phyloP scores from a whole-genome alignment of 2,329 filamentous ascomycete species.

The Stemphylium lycopersici region DNA sequence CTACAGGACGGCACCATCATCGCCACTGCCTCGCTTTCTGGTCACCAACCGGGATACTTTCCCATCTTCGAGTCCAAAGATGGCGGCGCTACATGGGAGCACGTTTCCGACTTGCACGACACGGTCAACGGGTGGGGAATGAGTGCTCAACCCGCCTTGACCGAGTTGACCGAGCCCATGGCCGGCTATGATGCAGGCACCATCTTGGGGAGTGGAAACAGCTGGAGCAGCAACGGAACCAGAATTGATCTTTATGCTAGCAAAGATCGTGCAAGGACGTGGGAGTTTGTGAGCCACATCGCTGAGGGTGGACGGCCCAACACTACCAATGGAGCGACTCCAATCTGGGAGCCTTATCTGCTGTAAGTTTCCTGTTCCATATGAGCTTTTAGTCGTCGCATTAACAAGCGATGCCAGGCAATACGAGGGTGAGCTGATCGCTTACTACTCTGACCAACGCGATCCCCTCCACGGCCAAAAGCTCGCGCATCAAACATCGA shows the following conservation, averaged over 20 bases:
- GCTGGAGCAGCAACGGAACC: constrained; percentile 55
- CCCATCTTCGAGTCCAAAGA: constrained; percentile 53
- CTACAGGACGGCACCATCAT: constrained; percentile 26
- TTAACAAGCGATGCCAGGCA: constrained; percentile 10
- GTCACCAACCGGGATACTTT: constrained; percentile 37
- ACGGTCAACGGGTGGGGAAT: constrained; percentile 67
- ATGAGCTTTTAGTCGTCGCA: too few species aligned
- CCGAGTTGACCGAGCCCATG: constrained; percentile 21
- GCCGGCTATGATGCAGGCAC: constrained; percentile 28
- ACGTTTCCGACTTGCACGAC: constrained; percentile 66
- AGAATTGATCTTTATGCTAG: constrained; percentile 32
- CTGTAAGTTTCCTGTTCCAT: constrained; percentile 11
- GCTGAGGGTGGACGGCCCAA: constrained; percentile 24
- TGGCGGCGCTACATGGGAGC: constrained; percentile 60
- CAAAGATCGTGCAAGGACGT: constrained; percentile 24
- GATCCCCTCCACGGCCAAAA: constrained; percentile 34
- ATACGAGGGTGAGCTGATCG: constrained; percentile 24
- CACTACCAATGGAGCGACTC: constrained; percentile 28
- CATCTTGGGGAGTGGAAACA: constrained; percentile 52
- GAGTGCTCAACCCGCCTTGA: constrained; percentile 53
- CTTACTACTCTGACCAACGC: constrained; percentile 36
- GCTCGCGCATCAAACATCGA: constrained; percentile 28
- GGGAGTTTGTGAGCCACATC: constrained; percentile 33
- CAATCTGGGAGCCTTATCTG: constrained; percentile 34
- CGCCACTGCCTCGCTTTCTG: constrained; percentile 21